Base-by-base conservation (phyloP, 1,284 basidiomycete species). In the Abortiporus biennis region DNA sequence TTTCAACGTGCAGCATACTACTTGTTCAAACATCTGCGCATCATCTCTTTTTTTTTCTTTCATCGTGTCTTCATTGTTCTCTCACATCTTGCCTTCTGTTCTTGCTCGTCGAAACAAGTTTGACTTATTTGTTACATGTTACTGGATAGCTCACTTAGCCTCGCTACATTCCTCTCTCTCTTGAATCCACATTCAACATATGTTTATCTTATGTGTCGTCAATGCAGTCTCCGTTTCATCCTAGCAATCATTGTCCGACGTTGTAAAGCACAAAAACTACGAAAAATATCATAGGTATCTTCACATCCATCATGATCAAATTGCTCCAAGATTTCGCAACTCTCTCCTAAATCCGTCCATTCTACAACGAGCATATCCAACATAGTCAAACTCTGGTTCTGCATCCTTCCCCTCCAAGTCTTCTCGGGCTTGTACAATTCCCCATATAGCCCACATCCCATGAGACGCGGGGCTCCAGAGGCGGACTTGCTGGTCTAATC, bases 381-480 rank as follows among this genome's bases (percentile, higher is more conserved):
- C 63, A 59, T 91, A 90, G 61, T 91, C 81, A 57, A 91, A 91
- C 52, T 88, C 88, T 11, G 74, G 73, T 47, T 78, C 69, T 25
- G 59, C 58, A 17, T 74, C 69, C 32, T 72, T 64, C n/a, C 63
- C 73, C 53, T 81, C 76, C 11, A 94, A 56, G 54, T 87, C 80
- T 54, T 93, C 91, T 51, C 80, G 79, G 2, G 89, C 91, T 61
- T 94, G 91, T 8, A 96, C 80, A 46, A 96, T 70, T 2, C 89
- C 92, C 93, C 93, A 97, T 24, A 96, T 67, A 6, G 84, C 78
- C 92, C 93, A 97, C 76, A 87, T 83, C 5, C 78, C 89, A 54
- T 92, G 89, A 20, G 85, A 85, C 3, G 88, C 84, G 12, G 92
- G 86, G 52, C 84, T 85, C 93, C 93, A 97, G 4, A 79, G 69